Conservation (phyloP, 2,329 filamentous ascomycete species). For the Ascochyta pisi region DNA sequence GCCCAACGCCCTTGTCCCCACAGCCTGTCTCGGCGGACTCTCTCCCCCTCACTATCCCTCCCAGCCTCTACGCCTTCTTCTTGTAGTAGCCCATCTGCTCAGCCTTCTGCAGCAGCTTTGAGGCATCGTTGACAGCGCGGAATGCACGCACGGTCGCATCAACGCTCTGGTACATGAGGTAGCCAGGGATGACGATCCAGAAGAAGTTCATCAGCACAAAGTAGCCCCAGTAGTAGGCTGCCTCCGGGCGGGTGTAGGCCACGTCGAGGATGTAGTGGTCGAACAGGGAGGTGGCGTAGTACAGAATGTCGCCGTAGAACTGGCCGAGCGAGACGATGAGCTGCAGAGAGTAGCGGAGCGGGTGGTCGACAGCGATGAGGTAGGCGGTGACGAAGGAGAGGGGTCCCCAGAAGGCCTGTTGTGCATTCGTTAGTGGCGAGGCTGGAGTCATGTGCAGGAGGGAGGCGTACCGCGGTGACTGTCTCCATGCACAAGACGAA, state of each 20-base stretch:
- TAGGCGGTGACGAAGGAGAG: conserved; percentile 64
- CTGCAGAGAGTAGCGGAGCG: conserved; percentile 66
- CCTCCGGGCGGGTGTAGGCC: conserved; percentile 66
- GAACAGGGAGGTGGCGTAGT: conserved; percentile 69
- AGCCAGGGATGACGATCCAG: conserved; percentile 67
- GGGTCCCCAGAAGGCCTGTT: conserved; percentile 67
- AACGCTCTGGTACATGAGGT: conserved; percentile 46
- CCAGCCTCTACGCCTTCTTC: conserved; percentile 29
- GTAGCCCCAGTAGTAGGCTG: conserved; percentile 71
- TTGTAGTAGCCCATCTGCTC: conserved; percentile 36
- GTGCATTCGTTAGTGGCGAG: background rate
- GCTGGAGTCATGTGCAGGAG: background rate
- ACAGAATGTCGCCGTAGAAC: conserved; percentile 69
- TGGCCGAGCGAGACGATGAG: conserved; percentile 68
- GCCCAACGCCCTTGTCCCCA: background rate
- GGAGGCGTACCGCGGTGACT: conserved; percentile 72
- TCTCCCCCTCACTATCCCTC: too few species aligned
- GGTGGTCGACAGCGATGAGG: conserved; percentile 61
- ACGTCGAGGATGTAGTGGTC: conserved; percentile 63
- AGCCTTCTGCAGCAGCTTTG: conserved; percentile 40
- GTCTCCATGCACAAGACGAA: conserved; percentile 89
- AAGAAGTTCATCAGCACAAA: conserved; percentile 71
- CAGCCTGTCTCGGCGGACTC: background rate
- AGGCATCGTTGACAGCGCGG: conserved; percentile 43
- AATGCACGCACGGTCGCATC: conserved; percentile 44